phyloP scores from a whole-genome alignment of 306 rosid species.

The Cicer arietinum region DNA sequence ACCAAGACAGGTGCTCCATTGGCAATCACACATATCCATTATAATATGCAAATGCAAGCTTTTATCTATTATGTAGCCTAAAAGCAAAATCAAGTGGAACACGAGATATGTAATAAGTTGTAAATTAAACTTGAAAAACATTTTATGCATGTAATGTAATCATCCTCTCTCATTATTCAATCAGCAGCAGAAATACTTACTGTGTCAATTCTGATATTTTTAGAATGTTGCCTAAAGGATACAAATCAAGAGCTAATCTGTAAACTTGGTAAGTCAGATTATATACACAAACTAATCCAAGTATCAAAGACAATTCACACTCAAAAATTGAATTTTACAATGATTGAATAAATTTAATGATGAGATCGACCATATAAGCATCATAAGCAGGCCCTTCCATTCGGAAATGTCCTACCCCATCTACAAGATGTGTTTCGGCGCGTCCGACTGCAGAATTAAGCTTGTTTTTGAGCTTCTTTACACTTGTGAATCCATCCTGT shows the following conservation, averaged over 20 bases:
- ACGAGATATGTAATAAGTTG: too few relatives aligned
- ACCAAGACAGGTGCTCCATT: too few relatives aligned
- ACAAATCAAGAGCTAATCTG: slow-evolving; percentile 45
- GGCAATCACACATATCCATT: too few relatives aligned
- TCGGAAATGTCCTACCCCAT: slow-evolving; percentile 84
- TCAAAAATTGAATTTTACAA: slow-evolving; percentile 43
- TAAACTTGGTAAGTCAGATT: slow-evolving; percentile 42
- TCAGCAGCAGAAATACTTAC: too few relatives aligned
- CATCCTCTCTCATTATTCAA: too few relatives aligned
- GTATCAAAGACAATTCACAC: slow-evolving; percentile 28
- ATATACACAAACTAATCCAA: slow-evolving; percentile 40
- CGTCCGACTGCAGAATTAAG: slow-evolving; percentile 72
- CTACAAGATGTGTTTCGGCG: slow-evolving; percentile 68
- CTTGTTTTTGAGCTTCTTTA: slow-evolving; percentile 80
- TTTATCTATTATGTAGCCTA: too few relatives aligned
- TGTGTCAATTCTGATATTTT: too few relatives aligned
- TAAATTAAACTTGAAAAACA: too few relatives aligned
- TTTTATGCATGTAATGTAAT: too few relatives aligned
- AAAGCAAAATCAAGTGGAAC: too few relatives aligned
- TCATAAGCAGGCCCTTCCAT: slow-evolving; percentile 93
- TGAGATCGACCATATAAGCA: slow-evolving; percentile 76
- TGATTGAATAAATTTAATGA: slow-evolving; percentile 60
- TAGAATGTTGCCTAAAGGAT: slow-evolving; percentile 28
- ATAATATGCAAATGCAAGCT: too few relatives aligned
- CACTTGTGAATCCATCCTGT: slow-evolving; percentile 84